phyloP scores from a whole-genome alignment of 768 basidiomycete genomes.

The Trametes gibbosa region DNA sequence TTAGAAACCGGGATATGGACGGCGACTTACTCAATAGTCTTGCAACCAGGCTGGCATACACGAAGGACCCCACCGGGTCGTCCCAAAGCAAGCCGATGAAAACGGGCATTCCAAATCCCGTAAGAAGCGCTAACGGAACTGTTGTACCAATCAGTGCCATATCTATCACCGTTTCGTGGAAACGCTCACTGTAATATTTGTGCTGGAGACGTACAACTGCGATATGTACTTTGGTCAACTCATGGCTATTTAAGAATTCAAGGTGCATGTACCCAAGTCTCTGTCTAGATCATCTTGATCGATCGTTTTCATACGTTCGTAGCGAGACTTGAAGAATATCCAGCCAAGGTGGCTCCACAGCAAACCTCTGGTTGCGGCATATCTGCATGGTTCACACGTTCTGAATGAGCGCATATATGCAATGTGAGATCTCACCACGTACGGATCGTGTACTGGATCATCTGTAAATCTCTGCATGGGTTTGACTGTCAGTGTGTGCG shows the following conservation, averaged over 20 bases:
- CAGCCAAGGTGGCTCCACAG: slow-evolving; percentile 82
- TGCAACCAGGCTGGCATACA: slow-evolving; percentile 70
- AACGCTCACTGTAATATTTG: slow-evolving; percentile 45
- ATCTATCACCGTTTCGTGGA: background rate
- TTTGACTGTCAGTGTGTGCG: background rate
- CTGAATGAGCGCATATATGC: background rate
- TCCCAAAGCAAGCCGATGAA: slow-evolving; percentile 54
- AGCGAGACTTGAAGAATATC: slow-evolving; percentile 78
- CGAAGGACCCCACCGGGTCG: slow-evolving; percentile 64
- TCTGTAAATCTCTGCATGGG: slow-evolving; percentile 59
- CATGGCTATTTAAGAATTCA: no score
- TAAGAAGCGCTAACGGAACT: slow-evolving; percentile 61
- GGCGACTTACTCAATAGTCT: slow-evolving; percentile 51
- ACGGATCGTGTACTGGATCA: slow-evolving; percentile 68
- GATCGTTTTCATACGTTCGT: slow-evolving; percentile 58
- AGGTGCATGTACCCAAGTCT: slow-evolving; percentile 54
- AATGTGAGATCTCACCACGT: slow-evolving; percentile 22
- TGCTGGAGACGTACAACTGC: slow-evolving; percentile 72
- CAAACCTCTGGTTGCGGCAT: slow-evolving; percentile 70
- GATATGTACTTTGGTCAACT: background rate
- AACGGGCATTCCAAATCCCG: slow-evolving; percentile 58
- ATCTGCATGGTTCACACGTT: slow-evolving; percentile 37
- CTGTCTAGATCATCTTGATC: slow-evolving; percentile 66
- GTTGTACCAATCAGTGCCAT: background rate
- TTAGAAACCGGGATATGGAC: background rate